A percentile compares a stretch with the other conserved stretches of the same genome.
phyloP scores from a whole-genome alignment of 306 rosid species.

The Macrotyloma uniflorum region DNA sequence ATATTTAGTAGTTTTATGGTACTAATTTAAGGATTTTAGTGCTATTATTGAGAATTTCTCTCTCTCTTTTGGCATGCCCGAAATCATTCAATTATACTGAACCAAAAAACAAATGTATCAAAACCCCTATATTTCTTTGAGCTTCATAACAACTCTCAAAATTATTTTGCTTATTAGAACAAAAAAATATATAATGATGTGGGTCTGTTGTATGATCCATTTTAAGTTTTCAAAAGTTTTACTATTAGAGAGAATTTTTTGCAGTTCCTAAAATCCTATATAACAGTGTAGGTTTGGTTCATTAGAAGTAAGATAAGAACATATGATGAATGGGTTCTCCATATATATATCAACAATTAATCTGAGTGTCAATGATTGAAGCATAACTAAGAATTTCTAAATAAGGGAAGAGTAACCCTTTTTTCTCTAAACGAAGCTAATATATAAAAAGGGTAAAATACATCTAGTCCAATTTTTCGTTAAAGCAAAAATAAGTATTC shows the following conservation, averaged over 20 bases:
- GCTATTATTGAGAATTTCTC: too few species aligned
- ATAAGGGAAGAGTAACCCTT: neutral
- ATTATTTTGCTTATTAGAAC: neutral
- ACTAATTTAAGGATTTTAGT: too few species aligned
- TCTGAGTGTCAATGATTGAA: neutral
- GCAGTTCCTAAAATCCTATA: neutral
- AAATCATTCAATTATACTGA: too few species aligned
- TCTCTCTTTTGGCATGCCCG: too few species aligned
- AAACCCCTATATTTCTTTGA: too few species aligned
- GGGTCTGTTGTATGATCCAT: neutral
- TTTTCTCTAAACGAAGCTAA: neutral
- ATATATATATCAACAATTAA: neutral
- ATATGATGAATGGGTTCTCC: neutral
- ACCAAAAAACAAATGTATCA: too few species aligned
- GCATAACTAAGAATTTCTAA: neutral
- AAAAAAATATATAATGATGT: neutral
- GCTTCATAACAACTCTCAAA: too few species aligned
- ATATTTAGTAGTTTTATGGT: too few species aligned
- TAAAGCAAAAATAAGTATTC: neutral
- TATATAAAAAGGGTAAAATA: neutral
- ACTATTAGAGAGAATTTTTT: neutral
- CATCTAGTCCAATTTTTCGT: neutral
- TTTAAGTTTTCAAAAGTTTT: neutral
- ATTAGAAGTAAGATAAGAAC: neutral
- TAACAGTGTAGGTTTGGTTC: neutral